Conservation (phyloP, 108 stramenopile species). For the Skeletonema grethae region DNA sequence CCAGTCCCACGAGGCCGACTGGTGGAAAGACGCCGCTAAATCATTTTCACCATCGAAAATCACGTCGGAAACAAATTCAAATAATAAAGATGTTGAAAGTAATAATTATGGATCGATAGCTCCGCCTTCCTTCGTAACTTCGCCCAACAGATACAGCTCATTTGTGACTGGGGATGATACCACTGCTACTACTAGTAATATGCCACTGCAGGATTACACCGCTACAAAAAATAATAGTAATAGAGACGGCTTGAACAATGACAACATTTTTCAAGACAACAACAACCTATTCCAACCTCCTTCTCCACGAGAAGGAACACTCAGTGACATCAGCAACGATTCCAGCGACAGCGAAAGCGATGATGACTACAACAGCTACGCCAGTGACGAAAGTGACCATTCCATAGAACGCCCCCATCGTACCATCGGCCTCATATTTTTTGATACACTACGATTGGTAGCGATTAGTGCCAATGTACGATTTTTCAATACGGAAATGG, state of each 20-base stretch:
- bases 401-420: conserved; percentile 31
- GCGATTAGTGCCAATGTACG: conserved; percentile 36
- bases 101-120: not conserved
- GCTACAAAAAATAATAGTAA: not conserved
- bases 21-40: not conserved
- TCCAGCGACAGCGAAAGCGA: not conserved
- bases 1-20: not conserved
- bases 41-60: not conserved
- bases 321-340: not conserved
- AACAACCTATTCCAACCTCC: no score
- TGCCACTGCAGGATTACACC: not conserved
- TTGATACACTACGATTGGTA: conserved; percentile 33
- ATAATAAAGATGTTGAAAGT: not conserved
- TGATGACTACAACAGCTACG: conserved; percentile 3
- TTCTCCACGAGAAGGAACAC: not conserved
- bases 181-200: not conserved
- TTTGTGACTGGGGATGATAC: not conserved
- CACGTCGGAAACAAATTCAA: not conserved
- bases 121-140: not conserved
- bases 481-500: conserved; percentile 32
- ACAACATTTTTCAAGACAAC: not conserved
- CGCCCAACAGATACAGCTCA: not conserved
- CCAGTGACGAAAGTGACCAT: conserved; percentile 3
- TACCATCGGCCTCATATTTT: conserved; percentile 29
- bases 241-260: not conserved